A percentile compares a stretch with the other conserved stretches of the same genome.
These are phyloP conservation scores for Aspergillus aculeatinus DNA, from an alignment of 2,329 filamentous ascomycete species.

Conservation along the genomic window DNA sequence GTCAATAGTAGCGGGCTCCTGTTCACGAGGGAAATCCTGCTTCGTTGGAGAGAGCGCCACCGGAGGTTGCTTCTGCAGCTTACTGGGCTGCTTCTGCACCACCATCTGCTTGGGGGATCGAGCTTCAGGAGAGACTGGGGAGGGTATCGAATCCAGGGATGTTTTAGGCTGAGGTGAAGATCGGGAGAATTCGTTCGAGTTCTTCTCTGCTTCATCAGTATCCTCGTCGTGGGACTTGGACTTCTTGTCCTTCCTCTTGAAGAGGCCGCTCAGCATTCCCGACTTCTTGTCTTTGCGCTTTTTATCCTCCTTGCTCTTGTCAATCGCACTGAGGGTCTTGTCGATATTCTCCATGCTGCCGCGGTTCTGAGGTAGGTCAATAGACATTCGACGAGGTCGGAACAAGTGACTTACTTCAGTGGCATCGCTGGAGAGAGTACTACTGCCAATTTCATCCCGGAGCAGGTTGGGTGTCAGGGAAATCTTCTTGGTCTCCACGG, in stretches of 20 bases:
- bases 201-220: conserved; percentile 56
- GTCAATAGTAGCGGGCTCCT: conserved; percentile 24
- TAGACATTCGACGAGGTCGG: not conserved
- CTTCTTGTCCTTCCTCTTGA: conserved; percentile 66
- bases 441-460: conserved; percentile 66
- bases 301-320: conserved; percentile 71
- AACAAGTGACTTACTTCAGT: conserved; percentile 37
- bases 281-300: conserved; percentile 71
- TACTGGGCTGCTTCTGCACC: conserved; percentile 61
- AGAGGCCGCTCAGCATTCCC: conserved; percentile 69
- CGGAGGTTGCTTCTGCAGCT: conserved; percentile 69
- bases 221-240: conserved; percentile 49
- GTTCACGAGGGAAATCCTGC: conserved; percentile 40
- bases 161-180: conserved; percentile 46
- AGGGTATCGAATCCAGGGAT: conserved; percentile 43
- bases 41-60: conserved; percentile 38
- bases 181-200: conserved; percentile 58
- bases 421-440: conserved; percentile 29
- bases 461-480: conserved; percentile 90
- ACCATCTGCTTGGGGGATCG: conserved; percentile 31
- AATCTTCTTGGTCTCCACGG: conserved; percentile 93
- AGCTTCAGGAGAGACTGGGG: conserved; percentile 30
- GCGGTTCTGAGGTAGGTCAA: conserved; percentile 50
- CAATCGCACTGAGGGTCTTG: conserved; percentile 62
- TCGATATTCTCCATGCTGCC: conserved; percentile 75